Base-by-base conservation (phyloP, 306 rosid species). In the Erythrophleum fordii region DNA sequence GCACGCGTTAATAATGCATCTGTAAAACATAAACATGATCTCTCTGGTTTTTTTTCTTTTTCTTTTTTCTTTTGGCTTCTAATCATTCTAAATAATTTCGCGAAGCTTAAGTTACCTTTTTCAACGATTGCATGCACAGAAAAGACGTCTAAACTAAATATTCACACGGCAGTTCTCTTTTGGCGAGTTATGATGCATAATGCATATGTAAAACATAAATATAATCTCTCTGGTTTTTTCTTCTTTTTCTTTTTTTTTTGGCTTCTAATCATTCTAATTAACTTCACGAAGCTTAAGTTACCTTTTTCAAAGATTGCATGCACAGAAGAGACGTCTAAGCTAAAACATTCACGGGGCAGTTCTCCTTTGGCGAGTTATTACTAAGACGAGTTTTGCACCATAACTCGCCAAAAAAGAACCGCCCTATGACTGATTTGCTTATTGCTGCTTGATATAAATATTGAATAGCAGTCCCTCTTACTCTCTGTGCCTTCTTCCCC, bases 121-220 rank as follows among this genome's bases (percentile, higher is more conserved):
- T 16, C 25, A 18, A 31, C 23, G 69, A n/a, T 45, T 35, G 44
- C 34, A 60, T 48, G 59, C 23, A 45, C 0, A 5, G 11, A 3
- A 5, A 25, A 7, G 3, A 18, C 34, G n/a, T 46, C 16, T 84
- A 84, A 85, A 75, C 82, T 26, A 73, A n/a, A 67, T 81, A 85
- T 59, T 81, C 77, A 29, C 18, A 81, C 85, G 85, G 65, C 83
- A 85, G 69, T 74, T 85, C 85, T 66, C 83, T 85, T 85, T 81
- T 85, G 85, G 85, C 85, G 78, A 73, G 64, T 73, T 3, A 60
- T 10, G n/a, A n/a, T n/a, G n/a, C n/a, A 34, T 34, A 34, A 34
- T 34, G 37, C 37, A 34, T n/a, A n/a, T n/a, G n/a, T 37, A 37
- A 3, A 37, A 37, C 8, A 37, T 37, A 7, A 37, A 37, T 4